These are phyloP conservation scores for Babesia ovis DNA, from an alignment of 169 alveolate genomes.

Conservation along the genomic window DNA sequence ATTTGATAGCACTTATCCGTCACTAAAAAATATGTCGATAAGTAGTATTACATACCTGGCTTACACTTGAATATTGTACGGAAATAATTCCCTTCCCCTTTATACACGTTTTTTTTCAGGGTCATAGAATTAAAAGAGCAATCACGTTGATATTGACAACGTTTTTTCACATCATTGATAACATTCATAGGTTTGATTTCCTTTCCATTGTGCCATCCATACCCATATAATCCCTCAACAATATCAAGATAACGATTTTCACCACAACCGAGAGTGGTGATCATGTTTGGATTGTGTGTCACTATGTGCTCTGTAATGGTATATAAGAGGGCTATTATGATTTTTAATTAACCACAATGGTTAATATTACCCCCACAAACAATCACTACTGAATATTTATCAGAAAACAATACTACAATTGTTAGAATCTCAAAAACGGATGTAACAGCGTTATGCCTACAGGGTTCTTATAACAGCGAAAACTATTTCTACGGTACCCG, in stretches of 20 bases:
- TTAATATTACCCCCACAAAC: too few species aligned
- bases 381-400: too few species aligned
- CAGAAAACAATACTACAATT: too few species aligned
- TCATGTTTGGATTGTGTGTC: background rate
- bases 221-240: conserved; percentile 7
- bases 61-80: conserved; percentile 27
- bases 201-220: background rate
- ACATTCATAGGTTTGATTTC: background rate
- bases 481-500: too few species aligned
- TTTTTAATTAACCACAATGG: too few species aligned
- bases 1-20: conserved; percentile 23
- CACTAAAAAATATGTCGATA: conserved; percentile 1
- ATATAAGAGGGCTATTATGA: too few species aligned
- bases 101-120: background rate
- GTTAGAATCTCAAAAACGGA: too few species aligned
- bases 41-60: conserved; percentile 15
- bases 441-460: too few species aligned
- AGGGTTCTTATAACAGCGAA: too few species aligned
- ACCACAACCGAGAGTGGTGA: background rate
- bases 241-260: conserved; percentile 8
- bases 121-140: conserved; percentile 36
- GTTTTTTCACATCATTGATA: conserved; percentile 23
- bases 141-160: conserved; percentile 35
- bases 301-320: background rate
- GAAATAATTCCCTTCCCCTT: conserved; percentile 9